Base-by-base conservation (phyloP, 2,329 filamentous ascomycete genomes). In the Xylaria polymorpha region DNA sequence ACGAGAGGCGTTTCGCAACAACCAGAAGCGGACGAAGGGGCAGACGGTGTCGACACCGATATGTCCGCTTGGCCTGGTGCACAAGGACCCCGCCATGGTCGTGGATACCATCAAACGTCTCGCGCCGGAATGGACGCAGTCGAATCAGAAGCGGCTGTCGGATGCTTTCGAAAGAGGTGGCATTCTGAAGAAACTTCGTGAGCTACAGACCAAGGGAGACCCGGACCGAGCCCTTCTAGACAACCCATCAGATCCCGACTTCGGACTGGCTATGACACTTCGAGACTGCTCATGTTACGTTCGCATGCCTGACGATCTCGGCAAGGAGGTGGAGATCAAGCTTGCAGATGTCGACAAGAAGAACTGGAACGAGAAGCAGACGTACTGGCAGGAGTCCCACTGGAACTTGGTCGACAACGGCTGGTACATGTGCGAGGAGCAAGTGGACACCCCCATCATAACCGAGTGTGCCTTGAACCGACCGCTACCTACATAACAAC, bases 331-430 rank as follows among this genome's bases (percentile, higher is more conserved):
- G 7, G 84, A 87, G 64, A 84, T 88, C 51, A 88, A 91, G 63
- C 84, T 96, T 10, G 92, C 91, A 1, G 93, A 96, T 76, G 85
- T 95, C 51, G 93, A 96, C 80, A 86, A 92, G 75, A 96, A 96
- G 82, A 90, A 90, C 66, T 85, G 87, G 9, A 81, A 81, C 0
- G 86, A 86, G 62, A 94, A 95, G 78, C 83, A 89, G 65, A 83
- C 83, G 53, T 91, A 92, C 75, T 96, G 93, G 93, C 84, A 84
- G 68, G 80, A 82, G 18, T 85, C 87, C 53, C 92, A 96, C 79
- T 79, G 80, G 61, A 82, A 85, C 29, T 81, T 95, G 66, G 87
- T 92, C 57, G 81, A 87, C 1, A 88, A 86, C 14, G 92, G 91
- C 18, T 95, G 90, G 85, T 95, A 96, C 72, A 67, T 50, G 8